A percentile compares a stretch with the other conserved stretches of the same genome.
These are phyloP conservation scores for Solanum ossicruentum DNA, from an alignment of 257 asterid species.

Conservation along the genomic window DNA sequence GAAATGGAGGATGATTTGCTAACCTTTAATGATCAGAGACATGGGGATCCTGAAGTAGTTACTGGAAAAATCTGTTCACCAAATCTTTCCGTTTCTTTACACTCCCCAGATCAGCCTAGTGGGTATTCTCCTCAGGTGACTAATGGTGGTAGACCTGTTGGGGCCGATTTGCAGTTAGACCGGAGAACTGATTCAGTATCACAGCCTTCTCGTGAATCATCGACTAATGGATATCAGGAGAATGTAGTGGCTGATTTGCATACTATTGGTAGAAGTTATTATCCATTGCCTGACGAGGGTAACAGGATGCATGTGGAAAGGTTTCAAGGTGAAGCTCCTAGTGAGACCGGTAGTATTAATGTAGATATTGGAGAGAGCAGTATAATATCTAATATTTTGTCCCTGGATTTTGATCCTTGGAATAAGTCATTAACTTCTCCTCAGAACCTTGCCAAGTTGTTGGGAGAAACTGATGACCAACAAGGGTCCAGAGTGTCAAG, in stretches of 20 bases:
- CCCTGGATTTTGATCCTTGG: conserved; percentile 76
- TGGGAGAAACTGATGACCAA: conserved; percentile 43
- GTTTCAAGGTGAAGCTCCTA: conserved; percentile 32
- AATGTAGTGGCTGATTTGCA: conserved; percentile 18
- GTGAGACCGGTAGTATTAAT: conserved; percentile 8
- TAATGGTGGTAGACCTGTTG: conserved; percentile 14
- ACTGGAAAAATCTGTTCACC: conserved; percentile 16
- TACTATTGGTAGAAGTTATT: conserved; percentile 22
- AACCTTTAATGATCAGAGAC: conserved; percentile 50
- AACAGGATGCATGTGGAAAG: conserved; percentile 23
- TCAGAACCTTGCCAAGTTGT: conserved; percentile 46
- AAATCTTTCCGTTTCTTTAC: conserved; percentile 19
- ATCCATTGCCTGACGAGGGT: conserved; percentile 22
- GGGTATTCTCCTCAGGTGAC: conserved; percentile 12
- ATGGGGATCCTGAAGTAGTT: conserved; percentile 42
- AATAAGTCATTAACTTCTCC: conserved; percentile 50
- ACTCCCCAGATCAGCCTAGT: conserved; percentile 13
- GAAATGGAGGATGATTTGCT: conserved; percentile 47
- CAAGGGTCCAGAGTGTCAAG: conserved; percentile 38
- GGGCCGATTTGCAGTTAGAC: conserved; percentile 34
- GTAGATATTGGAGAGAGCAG: conserved; percentile 64
- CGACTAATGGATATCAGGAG: conserved; percentile 27
- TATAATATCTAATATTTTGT: conserved; percentile 75
- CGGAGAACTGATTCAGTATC: conserved; percentile 25
- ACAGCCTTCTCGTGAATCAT: conserved; percentile 27